Percentiles rank a stretch among this genome's conserved stretches.
phyloP scores from a whole-genome alignment of 345 rosid genomes.

The Microcos paniculata region DNA sequence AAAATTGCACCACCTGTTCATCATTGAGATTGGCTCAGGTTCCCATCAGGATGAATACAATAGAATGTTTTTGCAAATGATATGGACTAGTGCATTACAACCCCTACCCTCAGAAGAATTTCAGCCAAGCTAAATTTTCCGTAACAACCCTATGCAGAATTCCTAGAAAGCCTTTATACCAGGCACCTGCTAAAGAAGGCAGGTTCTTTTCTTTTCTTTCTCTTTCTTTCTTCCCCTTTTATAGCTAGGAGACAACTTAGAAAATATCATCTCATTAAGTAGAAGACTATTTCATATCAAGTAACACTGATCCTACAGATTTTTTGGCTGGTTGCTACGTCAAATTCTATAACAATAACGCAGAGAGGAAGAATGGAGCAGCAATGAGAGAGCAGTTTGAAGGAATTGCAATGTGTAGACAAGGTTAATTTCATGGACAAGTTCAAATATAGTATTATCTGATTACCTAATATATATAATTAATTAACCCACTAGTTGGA shows the following conservation, averaged over 20 bases:
- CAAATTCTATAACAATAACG: background rate
- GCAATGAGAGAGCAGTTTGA: background rate
- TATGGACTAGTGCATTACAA: background rate
- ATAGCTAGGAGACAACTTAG: background rate
- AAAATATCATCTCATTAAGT: background rate
- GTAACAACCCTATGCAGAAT: background rate
- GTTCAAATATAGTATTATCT: background rate
- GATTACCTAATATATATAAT: background rate
- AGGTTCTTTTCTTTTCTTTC: background rate
- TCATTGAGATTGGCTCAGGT: background rate
- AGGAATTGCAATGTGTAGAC: background rate
- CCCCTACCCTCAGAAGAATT: background rate
- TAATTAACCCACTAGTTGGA: background rate
- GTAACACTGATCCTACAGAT: background rate
- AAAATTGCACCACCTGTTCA: slow-evolving; percentile 65
- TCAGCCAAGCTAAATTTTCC: background rate
- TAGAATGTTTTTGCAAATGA: background rate
- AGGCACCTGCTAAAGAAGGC: background rate
- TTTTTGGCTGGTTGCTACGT: background rate
- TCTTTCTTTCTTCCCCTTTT: background rate
- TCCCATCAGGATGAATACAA: background rate
- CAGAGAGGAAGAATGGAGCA: background rate
- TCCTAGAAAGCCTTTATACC: background rate
- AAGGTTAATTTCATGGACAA: background rate
- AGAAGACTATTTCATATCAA: background rate